Conservation (phyloP, 164 flowering plant species). For the Chimonanthus praecox region DNA sequence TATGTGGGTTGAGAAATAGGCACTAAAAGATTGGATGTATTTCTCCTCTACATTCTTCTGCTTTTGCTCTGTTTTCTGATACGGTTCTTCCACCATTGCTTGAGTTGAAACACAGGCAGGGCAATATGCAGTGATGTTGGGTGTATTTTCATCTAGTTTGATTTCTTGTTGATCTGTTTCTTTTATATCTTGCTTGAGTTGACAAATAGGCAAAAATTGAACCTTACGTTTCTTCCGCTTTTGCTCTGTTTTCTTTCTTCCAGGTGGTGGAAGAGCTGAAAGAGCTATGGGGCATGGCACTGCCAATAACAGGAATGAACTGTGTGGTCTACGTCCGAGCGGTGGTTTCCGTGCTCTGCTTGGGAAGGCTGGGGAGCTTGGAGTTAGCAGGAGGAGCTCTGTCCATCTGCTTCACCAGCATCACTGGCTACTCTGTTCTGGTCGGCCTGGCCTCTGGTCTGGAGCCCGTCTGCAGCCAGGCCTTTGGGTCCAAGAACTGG, state of each 20-base stretch:
- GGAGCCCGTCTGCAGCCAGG: conserved; percentile 91
- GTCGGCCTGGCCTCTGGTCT: conserved; percentile 85
- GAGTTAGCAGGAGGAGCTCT: conserved; percentile 94
- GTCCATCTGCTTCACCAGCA: conserved; percentile 90
- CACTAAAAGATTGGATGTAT: too few species aligned
- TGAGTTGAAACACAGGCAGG: too few species aligned
- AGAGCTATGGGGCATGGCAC: conserved; percentile 79
- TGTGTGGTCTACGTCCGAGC: conserved; percentile 57
- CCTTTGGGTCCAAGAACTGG: conserved; percentile 72
- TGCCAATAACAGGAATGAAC: conserved; percentile 75
- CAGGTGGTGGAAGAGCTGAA: conserved; percentile 72
- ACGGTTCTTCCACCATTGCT: too few species aligned
- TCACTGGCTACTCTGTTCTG: conserved; percentile 90
- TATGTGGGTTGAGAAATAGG: too few species aligned
- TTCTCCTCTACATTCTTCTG: too few species aligned
- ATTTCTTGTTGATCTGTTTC: too few species aligned
- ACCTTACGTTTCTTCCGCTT: too few species aligned
- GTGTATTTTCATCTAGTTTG: too few species aligned
- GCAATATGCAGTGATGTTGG: too few species aligned
- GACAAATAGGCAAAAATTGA: too few species aligned
- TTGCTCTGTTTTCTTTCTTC: not conserved
- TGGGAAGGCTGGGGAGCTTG: conserved; percentile 79
- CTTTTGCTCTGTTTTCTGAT: too few species aligned
- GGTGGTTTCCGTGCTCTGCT: conserved; percentile 72
- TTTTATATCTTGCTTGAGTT: too few species aligned